phyloP scores from a whole-genome alignment of 192 early-diverging fungal species.

The Podila horticola region DNA sequence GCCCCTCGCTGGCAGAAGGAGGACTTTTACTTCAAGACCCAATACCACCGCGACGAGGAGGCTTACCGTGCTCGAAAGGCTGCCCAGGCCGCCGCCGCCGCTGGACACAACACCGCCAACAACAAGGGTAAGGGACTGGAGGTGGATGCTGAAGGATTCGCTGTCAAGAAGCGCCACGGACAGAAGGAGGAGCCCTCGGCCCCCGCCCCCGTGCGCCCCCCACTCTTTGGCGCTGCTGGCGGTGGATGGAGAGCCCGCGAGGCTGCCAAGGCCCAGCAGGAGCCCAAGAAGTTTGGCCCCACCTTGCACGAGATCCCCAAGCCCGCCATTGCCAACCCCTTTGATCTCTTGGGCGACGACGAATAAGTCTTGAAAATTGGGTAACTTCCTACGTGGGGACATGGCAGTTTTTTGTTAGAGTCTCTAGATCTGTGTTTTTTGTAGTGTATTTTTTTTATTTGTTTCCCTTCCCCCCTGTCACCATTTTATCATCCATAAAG shows the following conservation, averaged over 20 bases:
- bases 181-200: slow-evolving; percentile 45
- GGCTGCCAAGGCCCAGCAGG: slow-evolving; percentile 43
- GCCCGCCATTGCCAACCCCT: slow-evolving; percentile 39
- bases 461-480: background rate
- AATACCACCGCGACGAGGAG: slow-evolving; percentile 46
- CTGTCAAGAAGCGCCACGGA: slow-evolving; percentile 40
- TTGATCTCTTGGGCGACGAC: slow-evolving; percentile 34
- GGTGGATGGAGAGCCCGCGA: slow-evolving; percentile 50
- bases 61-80: slow-evolving; percentile 51
- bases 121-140: slow-evolving; percentile 16
- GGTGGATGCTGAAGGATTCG: slow-evolving; percentile 42
- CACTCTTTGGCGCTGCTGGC: slow-evolving; percentile 35
- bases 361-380: background rate
- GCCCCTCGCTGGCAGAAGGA: slow-evolving; percentile 51
- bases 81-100: slow-evolving; percentile 16
- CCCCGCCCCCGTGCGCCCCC: slow-evolving; percentile 42
- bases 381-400: too few relatives aligned
- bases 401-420: too few relatives aligned
- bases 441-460: background rate
- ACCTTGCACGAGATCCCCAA: slow-evolving; percentile 39
- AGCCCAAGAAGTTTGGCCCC: slow-evolving; percentile 52
- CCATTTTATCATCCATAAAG: background rate
- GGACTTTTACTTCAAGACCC: slow-evolving; percentile 50
- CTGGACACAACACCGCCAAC: slow-evolving; percentile 15
- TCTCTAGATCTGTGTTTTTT: background rate